Evolutionary conservation across 768 basidiomycete species (phyloP).

Genomic region (Kwoniella europaea): DNA sequence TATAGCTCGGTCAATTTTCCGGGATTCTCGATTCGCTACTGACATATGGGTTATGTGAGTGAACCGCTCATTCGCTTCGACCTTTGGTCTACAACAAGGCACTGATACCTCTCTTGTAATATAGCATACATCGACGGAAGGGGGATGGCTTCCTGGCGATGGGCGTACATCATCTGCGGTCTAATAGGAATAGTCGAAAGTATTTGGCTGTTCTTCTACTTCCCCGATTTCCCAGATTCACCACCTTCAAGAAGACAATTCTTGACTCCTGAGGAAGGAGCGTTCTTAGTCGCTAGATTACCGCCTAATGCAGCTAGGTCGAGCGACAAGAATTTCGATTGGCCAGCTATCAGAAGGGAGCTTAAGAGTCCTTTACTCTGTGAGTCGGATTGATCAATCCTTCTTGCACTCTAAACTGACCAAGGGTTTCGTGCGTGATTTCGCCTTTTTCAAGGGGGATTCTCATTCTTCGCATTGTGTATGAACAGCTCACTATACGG

Average conservation of each 20-base stretch:
- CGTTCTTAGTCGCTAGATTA: conserved; percentile 36
- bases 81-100: too few relatives aligned
- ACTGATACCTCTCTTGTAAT: not conserved
- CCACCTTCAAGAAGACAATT: conserved; percentile 34
- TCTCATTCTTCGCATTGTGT: conserved; percentile 18
- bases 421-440: not conserved
- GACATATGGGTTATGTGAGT: conserved; percentile 34
- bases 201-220: conserved; percentile 20
- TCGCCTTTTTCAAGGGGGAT: conserved; percentile 13
- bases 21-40: conserved; percentile 35
- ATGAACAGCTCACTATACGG: conserved; percentile 23
- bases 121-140: conserved; percentile 32
- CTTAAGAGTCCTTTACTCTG: conserved; percentile 29
- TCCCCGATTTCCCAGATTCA: conserved; percentile 35
- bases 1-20: conserved; percentile 17
- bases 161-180: conserved; percentile 30
- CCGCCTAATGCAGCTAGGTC: conserved; percentile 27
- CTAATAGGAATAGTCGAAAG: conserved; percentile 26
- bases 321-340: conserved; percentile 31
- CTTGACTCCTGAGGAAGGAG: conserved; percentile 35
- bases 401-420: not conserved
- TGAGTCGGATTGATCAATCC: conserved; percentile 6
- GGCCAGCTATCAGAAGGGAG: conserved; percentile 21
- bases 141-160: conserved; percentile 39
- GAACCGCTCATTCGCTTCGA: not conserved